Conservation (phyloP, 2,329 filamentous ascomycete species). For the Verticillium zaregamsianum region DNA sequence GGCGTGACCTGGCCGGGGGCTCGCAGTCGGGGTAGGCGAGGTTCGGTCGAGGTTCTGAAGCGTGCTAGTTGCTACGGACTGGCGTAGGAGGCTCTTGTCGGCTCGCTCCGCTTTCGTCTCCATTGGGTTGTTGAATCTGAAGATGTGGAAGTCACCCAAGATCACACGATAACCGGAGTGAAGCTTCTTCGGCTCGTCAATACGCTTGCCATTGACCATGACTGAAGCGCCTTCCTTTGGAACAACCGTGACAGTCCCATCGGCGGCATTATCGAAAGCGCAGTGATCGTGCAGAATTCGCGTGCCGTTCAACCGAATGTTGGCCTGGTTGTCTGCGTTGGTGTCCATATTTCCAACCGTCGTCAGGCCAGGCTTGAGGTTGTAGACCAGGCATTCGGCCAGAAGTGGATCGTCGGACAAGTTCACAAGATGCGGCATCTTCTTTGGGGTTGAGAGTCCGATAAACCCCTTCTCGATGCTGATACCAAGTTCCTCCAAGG, state of each 20-base stretch:
- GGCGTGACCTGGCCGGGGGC: conserved; percentile 64
- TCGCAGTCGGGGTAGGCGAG: conserved; percentile 59
- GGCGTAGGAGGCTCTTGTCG: conserved; percentile 80
- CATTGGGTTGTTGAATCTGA: conserved; percentile 96
- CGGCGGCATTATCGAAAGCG: conserved; percentile 79
- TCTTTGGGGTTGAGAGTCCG: conserved; percentile 92
- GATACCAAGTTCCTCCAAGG: conserved; percentile 93
- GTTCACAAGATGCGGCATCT: conserved; percentile 99
- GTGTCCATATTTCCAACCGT: conserved; percentile 93
- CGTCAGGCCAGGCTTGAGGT: conserved; percentile 91
- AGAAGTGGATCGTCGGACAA: conserved; percentile 90
- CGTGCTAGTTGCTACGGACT: conserved; percentile 67
- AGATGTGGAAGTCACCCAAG: conserved; percentile 96
- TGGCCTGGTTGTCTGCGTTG: conserved; percentile 67
- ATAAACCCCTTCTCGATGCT: conserved; percentile 99
- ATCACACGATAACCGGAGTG: conserved; percentile 94
- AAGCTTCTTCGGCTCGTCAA: conserved; percentile 79
- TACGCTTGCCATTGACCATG: conserved; percentile 94
- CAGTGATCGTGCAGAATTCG: conserved; percentile 93
- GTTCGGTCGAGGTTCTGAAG: conserved; percentile 53
- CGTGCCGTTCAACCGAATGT: conserved; percentile 90
- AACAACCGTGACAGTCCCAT: conserved; percentile 88
- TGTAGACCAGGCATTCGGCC: conserved; percentile 95
- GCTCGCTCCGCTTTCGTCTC: conserved; percentile 91
- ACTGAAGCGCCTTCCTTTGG: conserved; percentile 90